Conservation (phyloP, 768 basidiomycete genomes). For the Goffeauzyma gilvescens region DNA sequence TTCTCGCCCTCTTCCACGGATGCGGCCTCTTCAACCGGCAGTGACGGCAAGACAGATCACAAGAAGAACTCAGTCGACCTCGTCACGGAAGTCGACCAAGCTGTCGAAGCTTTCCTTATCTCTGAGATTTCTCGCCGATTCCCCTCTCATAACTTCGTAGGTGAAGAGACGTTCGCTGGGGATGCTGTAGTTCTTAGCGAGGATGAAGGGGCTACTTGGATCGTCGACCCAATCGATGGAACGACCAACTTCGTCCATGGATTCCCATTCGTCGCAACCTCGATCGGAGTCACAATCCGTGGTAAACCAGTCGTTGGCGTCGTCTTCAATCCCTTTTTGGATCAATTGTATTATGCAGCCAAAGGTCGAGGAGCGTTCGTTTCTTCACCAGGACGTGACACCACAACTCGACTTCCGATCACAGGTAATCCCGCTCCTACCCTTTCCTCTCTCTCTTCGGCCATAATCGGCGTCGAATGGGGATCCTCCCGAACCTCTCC, state of each 20-base stretch:
- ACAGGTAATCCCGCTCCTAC: neutral
- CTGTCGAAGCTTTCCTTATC: neutral
- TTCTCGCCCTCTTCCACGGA: neutral
- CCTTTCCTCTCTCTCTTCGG: neutral
- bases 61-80: constrained; percentile 1
- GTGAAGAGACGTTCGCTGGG: neutral
- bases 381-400: neutral
- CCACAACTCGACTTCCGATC: neutral
- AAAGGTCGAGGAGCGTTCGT: neutral
- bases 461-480: constrained; percentile 12
- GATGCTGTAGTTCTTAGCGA: too few relatives aligned
- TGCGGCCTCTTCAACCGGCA: too few relatives aligned
- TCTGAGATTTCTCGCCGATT: neutral
- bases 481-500: neutral
- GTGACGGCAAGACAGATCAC: neutral
- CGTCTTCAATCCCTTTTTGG: neutral
- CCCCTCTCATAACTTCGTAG: neutral
- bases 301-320: neutral
- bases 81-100: constrained; percentile 1
- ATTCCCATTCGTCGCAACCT: neutral
- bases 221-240: constrained; percentile 21
- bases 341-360: neutral
- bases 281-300: neutral
- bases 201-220: neutral
- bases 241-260: constrained; percentile 29